Base-by-base conservation (phyloP, 2,329 filamentous ascomycete genomes). In the Talaromyces albobiverticillius region DNA sequence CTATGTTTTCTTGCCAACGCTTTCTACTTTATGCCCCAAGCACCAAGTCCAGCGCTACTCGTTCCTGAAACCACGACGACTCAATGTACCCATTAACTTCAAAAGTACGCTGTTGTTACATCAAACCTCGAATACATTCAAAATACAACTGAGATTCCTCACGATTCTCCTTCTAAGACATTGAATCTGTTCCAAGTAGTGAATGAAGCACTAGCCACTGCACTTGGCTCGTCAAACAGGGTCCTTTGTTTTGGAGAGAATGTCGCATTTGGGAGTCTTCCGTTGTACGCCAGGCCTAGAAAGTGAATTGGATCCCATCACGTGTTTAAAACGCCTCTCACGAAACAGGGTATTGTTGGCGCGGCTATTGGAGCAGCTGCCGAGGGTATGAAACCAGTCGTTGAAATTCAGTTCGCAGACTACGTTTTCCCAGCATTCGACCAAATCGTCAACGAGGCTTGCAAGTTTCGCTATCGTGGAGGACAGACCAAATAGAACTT, bases 321-420 rank as follows among this genome's bases (percentile, higher is more conserved):
- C 54, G 92, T 99, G 32, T 99, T 99, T 79, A 97, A 99, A 73
- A 97, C 92, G n/a, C 94, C 93, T 0, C 74, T 99, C 61, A 89
- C 87, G 26, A 94, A 99, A 69, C 93, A 97, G 72, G 93, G 93
- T 1, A 93, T 99, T 60, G 82, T 95, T 56, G 93, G 93, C 0
- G 97, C 97, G 66, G 94, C 87, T 11, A 91, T 97, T 61, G 93
- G 93, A 2, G 84, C 87, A 29, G 92, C 93, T 0, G 89, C 90
- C 6, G 88, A 95, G 75, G 93, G 93, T 25, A 91, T 96, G 88
- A 87, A 88, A 54, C 90, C 94, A 0, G 83, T 97, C 22, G 93
- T 93, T 1, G 93, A 99, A 76, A 91, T 96, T 52, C 92, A 96
- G 69, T 96, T 96, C 67, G 92, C 91, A 56, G 91, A 96, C 69